These are phyloP conservation scores for Citrus cavaleriei DNA, from an alignment of 345 rosid genomes.

Conservation along the genomic window DNA sequence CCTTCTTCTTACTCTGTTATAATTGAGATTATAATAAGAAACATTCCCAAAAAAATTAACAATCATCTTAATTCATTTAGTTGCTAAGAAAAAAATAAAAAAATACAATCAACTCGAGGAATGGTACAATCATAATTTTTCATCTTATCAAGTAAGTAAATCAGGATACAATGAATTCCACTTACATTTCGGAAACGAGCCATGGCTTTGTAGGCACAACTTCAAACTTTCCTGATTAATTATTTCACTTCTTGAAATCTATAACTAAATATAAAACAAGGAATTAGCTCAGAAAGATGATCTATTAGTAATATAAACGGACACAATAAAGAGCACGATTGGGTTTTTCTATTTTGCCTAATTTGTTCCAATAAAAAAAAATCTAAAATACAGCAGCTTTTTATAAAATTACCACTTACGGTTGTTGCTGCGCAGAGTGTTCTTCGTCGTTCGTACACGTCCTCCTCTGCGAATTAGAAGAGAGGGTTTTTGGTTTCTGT, in stretches of 20 bases:
- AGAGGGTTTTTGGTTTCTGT: neutral
- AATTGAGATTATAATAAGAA: neutral
- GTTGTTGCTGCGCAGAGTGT: neutral
- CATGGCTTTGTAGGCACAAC: slow-evolving; percentile 17
- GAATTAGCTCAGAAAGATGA: neutral
- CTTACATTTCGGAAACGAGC: slow-evolving; percentile 50
- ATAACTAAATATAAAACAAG: neutral
- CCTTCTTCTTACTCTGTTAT: slow-evolving; percentile 51
- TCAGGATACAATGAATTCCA: neutral
- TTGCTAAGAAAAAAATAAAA: neutral
- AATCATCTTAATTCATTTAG: neutral
- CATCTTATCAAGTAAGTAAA: neutral
- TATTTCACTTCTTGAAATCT: neutral
- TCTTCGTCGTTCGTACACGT: neutral
- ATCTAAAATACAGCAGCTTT: neutral
- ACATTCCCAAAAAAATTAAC: neutral
- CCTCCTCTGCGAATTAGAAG: neutral
- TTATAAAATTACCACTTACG: neutral
- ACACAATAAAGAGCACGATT: neutral
- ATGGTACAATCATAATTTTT: neutral
- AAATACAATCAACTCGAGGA: neutral
- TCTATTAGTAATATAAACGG: neutral
- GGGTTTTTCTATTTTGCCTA: neutral
- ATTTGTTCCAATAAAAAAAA: neutral
- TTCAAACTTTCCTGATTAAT: neutral